Conservation (phyloP, 495 filamentous ascomycete genomes). For the Tuber magnatum region DNA sequence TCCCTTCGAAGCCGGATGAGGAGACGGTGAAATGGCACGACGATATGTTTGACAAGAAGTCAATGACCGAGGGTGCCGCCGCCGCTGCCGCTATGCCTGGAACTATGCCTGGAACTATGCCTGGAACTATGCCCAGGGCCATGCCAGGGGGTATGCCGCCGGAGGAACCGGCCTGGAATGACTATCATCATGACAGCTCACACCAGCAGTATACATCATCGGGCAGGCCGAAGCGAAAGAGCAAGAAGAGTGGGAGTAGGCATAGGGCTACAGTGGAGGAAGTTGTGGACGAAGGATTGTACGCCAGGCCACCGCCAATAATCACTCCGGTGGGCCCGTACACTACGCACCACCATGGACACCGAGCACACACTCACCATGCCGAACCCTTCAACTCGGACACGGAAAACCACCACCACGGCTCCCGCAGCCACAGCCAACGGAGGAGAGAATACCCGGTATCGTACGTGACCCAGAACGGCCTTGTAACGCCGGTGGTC, state of each 20-base stretch:
- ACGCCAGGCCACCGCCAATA: slow-evolving; percentile 21
- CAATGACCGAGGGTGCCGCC: slow-evolving; percentile 16
- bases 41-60: slow-evolving; percentile 40
- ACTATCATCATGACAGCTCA: slow-evolving; percentile 16
- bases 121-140: not conserved
- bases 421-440: slow-evolving; percentile 22
- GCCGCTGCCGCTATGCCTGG: slow-evolving; percentile 19
- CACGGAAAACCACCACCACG: slow-evolving; percentile 18
- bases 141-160: slow-evolving; percentile 8
- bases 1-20: slow-evolving; percentile 65
- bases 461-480: slow-evolving; percentile 41
- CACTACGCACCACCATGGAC: slow-evolving; percentile 15
- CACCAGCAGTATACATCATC: slow-evolving; percentile 18
- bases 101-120: slow-evolving; percentile 16
- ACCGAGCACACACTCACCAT: slow-evolving; percentile 20
- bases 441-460: slow-evolving; percentile 39
- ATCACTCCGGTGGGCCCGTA: slow-evolving; percentile 6
- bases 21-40: slow-evolving; percentile 83
- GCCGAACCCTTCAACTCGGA: slow-evolving; percentile 26
- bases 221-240: slow-evolving; percentile 19
- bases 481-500: slow-evolving; percentile 42
- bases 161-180: slow-evolving; percentile 24
- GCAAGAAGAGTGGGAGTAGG: slow-evolving; percentile 16
- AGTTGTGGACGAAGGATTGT: slow-evolving; percentile 23
- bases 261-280: slow-evolving; percentile 22